Percentiles rank a stretch among this genome's conserved stretches.
These are phyloP conservation scores for Penicillium steckii DNA, from an alignment of 495 filamentous ascomycete species.

Conservation along the genomic window DNA sequence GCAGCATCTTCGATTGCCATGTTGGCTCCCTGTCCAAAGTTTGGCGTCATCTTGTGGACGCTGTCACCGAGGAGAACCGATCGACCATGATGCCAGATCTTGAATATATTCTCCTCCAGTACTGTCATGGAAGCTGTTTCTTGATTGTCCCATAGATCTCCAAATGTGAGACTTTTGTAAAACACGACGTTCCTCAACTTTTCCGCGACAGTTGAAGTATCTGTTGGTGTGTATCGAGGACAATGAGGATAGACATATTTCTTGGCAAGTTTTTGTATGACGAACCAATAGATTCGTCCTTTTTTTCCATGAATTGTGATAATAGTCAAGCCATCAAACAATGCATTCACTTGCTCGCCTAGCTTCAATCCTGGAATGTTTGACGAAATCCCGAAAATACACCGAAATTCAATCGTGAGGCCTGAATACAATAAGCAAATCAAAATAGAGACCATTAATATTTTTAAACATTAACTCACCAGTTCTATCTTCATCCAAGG, in stretches of 20 bases:
- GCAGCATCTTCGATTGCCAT: slow-evolving; percentile 29
- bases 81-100: slow-evolving; percentile 21
- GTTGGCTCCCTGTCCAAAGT: slow-evolving; percentile 31
- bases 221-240: slow-evolving; percentile 29
- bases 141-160: slow-evolving; percentile 19
- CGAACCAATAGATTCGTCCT: slow-evolving; percentile 21
- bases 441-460: no score
- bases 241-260: slow-evolving; percentile 32
- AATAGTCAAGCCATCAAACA: slow-evolving; percentile 13
- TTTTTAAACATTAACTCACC: not conserved
- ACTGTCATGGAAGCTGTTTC: slow-evolving; percentile 19
- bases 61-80: slow-evolving; percentile 27
- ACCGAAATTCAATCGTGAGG: slow-evolving; percentile 19
- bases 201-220: not conserved
- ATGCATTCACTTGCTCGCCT: slow-evolving; percentile 16
- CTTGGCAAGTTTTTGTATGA: slow-evolving; percentile 42
- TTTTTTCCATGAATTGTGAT: slow-evolving; percentile 18
- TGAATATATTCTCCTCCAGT: slow-evolving; percentile 24
- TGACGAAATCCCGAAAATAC: slow-evolving; percentile 25
- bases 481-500: not conserved
- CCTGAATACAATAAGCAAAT: not conserved
- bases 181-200: slow-evolving; percentile 1
- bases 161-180: slow-evolving; percentile 16
- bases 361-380: slow-evolving; percentile 8
- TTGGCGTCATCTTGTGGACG: slow-evolving; percentile 31